These are phyloP conservation scores for Tetracentron sinense DNA, from an alignment of 164 flowering plant genomes.

Conservation along the genomic window DNA sequence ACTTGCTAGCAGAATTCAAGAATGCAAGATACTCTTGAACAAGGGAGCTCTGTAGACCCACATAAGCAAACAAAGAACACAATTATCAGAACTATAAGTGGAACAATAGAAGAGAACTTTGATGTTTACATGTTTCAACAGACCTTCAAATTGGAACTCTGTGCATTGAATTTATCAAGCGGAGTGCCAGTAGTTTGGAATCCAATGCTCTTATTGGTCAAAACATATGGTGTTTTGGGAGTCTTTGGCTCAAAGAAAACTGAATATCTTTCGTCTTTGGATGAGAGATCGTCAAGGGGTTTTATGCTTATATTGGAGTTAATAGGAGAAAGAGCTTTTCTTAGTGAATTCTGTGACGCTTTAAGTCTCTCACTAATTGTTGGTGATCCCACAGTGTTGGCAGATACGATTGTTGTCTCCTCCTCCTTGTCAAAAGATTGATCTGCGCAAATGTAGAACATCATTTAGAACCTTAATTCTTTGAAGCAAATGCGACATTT, in stretches of 20 bases:
- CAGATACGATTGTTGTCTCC: slow-evolving; percentile 7
- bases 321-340: slow-evolving; percentile 69
- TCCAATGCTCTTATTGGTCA: slow-evolving; percentile 15
- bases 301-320: slow-evolving; percentile 30
- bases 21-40: slow-evolving; percentile 66
- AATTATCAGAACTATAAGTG: not conserved
- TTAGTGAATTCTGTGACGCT: slow-evolving; percentile 32
- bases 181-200: slow-evolving; percentile 38
- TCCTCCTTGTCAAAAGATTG: slow-evolving; percentile 21
- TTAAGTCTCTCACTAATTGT: slow-evolving; percentile 25
- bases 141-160: slow-evolving; percentile 69
- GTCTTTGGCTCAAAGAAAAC: slow-evolving; percentile 34
- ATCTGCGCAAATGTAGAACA: slow-evolving; percentile 7
- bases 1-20: slow-evolving; percentile 83
- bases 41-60: slow-evolving; percentile 52
- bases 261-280: slow-evolving; percentile 21
- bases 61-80: slow-evolving; percentile 1
- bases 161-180: slow-evolving; percentile 51
- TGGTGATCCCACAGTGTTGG: slow-evolving; percentile 21
- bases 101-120: not conserved
- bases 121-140: not conserved
- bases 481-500: too few species aligned
- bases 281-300: slow-evolving; percentile 26
- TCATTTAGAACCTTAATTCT: too few species aligned
- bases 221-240: slow-evolving; percentile 34